Evolutionary conservation across 2,329 filamentous ascomycete species (phyloP).

Genomic region (Aureobasidium namibiae): DNA sequence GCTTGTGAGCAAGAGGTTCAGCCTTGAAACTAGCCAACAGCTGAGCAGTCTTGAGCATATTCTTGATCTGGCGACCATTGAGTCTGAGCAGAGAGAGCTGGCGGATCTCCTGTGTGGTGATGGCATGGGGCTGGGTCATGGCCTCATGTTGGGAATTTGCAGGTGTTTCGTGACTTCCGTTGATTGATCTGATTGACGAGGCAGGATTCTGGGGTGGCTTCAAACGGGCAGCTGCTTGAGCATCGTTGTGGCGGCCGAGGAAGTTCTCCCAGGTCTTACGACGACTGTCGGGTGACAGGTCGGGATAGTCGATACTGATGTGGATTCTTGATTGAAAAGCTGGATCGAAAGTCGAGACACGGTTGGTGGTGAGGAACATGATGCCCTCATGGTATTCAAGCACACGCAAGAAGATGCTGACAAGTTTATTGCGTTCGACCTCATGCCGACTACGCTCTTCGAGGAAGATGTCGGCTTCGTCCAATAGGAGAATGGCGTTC

Average conservation of each 20-base stretch:
- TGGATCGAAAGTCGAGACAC: constrained; percentile 35
- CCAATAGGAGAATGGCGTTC: constrained; percentile 43
- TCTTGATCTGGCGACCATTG: constrained; percentile 38
- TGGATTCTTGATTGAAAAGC: constrained; percentile 42
- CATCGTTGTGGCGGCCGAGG: constrained; percentile 24
- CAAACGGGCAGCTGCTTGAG: constrained; percentile 19
- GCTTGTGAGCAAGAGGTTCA: constrained; percentile 20
- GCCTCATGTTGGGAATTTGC: constrained; percentile 6
- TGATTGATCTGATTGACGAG: constrained; percentile 17
- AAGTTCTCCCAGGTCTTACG: constrained; percentile 40
- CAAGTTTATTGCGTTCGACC: constrained; percentile 38
- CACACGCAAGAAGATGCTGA: constrained; percentile 33
- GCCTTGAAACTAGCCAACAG: constrained; percentile 22
- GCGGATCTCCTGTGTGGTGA: constrained; percentile 25
- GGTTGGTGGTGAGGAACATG: constrained; percentile 40
- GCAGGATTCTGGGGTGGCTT: constrained; percentile 16
- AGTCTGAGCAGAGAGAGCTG: constrained; percentile 24
- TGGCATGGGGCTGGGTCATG: constrained; percentile 21
- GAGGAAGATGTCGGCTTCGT: constrained; percentile 41
- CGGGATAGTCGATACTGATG: constrained; percentile 34
- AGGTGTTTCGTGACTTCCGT: not conserved
- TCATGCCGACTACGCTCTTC: constrained; percentile 33
- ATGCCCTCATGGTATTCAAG: constrained; percentile 35
- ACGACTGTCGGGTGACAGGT: constrained; percentile 30
- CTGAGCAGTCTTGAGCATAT: constrained; percentile 33